These are phyloP conservation scores for Picea abies DNA, from an alignment of 83 land plant species.

Conservation along the genomic window DNA sequence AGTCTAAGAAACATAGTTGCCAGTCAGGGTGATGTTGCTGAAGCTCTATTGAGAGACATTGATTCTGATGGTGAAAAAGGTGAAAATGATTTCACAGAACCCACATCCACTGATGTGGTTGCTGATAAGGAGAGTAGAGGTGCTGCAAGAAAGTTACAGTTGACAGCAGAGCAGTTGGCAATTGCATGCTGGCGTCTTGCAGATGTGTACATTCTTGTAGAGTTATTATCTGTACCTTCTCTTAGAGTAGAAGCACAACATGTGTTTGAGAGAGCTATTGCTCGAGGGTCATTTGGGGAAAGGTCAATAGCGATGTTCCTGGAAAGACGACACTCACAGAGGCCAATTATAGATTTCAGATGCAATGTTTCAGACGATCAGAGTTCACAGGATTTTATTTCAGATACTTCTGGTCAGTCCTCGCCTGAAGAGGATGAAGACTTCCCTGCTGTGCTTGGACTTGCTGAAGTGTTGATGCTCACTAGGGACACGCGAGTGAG, in stretches of 20 bases:
- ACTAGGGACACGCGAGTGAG: slow-evolving; percentile 26
- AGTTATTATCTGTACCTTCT: slow-evolving; percentile 46
- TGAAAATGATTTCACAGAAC: slow-evolving; percentile 38
- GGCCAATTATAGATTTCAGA: slow-evolving; percentile 36
- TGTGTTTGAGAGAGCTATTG: slow-evolving; percentile 52
- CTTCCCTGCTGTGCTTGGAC: slow-evolving; percentile 32
- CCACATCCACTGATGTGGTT: slow-evolving; percentile 27
- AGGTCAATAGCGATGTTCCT: slow-evolving; percentile 54
- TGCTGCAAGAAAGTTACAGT: slow-evolving; percentile 30
- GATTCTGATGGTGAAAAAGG: slow-evolving; percentile 49
- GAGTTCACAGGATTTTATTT: slow-evolving; percentile 8
- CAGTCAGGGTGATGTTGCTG: slow-evolving; percentile 35
- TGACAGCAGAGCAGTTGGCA: slow-evolving; percentile 43
- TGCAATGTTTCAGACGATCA: slow-evolving; percentile 14
- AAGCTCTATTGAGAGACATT: slow-evolving; percentile 48
- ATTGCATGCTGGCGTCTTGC: slow-evolving; percentile 50
- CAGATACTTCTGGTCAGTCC: not conserved
- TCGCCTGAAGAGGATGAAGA: slow-evolving; percentile 26
- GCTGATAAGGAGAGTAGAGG: slow-evolving; percentile 31
- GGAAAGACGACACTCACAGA: slow-evolving; percentile 49
- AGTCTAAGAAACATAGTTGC: slow-evolving; percentile 40
- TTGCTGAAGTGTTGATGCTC: slow-evolving; percentile 25
- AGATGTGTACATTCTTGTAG: slow-evolving; percentile 51
- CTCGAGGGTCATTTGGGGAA: slow-evolving; percentile 54
- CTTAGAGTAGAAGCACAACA: slow-evolving; percentile 45